Percentiles rank a stretch among this genome's conserved stretches.
phyloP scores from a whole-genome alignment of 1,139 yeast genomes.

The Candida glucosophila region DNA sequence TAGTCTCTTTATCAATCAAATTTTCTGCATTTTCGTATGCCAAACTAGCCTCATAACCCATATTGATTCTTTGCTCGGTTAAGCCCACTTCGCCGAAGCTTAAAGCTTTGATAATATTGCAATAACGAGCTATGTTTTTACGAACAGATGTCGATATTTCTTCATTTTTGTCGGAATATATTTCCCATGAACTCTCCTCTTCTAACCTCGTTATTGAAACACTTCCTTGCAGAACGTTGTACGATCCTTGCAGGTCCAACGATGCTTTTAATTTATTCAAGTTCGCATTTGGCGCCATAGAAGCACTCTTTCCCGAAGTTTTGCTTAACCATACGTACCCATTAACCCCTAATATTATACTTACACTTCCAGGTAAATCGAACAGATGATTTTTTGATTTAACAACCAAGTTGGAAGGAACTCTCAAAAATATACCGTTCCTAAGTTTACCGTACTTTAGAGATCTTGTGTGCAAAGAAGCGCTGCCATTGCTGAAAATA shows the following conservation, averaged over 20 bases:
- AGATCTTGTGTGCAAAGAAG: constrained; percentile 91
- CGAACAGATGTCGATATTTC: constrained; percentile 51
- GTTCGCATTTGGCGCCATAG: constrained; percentile 6
- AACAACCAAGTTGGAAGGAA: constrained; percentile 75
- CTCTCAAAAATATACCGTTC: constrained; percentile 75
- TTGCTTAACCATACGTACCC: constrained; percentile 92
- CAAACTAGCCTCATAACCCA: constrained; percentile 87
- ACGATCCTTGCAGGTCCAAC: constrained; percentile 32
- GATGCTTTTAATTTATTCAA: constrained; percentile 31
- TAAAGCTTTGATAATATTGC: constrained; percentile 74
- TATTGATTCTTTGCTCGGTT: constrained; percentile 67
- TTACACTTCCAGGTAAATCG: constrained; percentile 83
- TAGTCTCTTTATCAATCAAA: constrained; percentile 65
- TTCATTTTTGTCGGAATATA: constrained; percentile 87
- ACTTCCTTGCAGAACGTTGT: constrained; percentile 51
- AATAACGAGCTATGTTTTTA: constrained; percentile 74
- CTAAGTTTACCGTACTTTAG: constrained; percentile 90
- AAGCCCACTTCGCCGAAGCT: constrained; percentile 80
- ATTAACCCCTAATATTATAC: constrained; percentile 84
- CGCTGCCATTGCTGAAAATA: constrained; percentile 82
- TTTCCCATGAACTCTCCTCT: constrained; percentile 93
- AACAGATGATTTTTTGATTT: constrained; percentile 84
- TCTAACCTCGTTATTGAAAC: constrained; percentile 79
- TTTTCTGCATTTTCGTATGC: constrained; percentile 67
- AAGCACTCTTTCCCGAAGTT: constrained; percentile 30